Evolutionary conservation across 2,329 filamentous ascomycete genomes (phyloP).

Genomic region (Balansia obtecta): DNA sequence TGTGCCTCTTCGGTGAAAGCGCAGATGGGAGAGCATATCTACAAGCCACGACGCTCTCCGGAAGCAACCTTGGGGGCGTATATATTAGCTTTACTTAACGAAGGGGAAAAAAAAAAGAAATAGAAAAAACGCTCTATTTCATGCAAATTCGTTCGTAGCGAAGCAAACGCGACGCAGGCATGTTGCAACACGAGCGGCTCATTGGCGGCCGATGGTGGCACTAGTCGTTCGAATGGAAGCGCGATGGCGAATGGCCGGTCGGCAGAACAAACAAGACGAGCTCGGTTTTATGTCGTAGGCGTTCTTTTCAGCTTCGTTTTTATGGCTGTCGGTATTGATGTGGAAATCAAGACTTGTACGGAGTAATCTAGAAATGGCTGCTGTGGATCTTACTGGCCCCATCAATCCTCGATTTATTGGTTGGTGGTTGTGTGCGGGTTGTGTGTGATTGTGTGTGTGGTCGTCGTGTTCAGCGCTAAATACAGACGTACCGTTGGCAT

Average conservation of each 20-base stretch:
- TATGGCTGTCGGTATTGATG: neutral
- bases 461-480: too few species aligned
- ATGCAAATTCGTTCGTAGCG: neutral
- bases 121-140: neutral
- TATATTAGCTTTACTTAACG: neutral
- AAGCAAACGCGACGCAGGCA: neutral
- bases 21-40: conserved; percentile 39
- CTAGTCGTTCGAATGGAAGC: neutral
- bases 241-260: neutral
- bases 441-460: too few species aligned
- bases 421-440: too few species aligned
- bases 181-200: neutral
- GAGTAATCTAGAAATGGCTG: neutral
- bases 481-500: too few species aligned
- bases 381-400: neutral
- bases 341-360: neutral
- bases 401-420: neutral
- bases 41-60: neutral
- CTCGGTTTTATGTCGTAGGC: neutral
- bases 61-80: neutral
- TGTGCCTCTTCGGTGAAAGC: conserved; percentile 44
- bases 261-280: neutral
- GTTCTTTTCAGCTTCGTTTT: too few species aligned
- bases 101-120: too few species aligned
- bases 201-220: neutral